A percentile compares a stretch with the other conserved stretches of the same genome.
Conservation (phyloP, 306 rosid genomes). For the Cicer yamashitae region DNA sequence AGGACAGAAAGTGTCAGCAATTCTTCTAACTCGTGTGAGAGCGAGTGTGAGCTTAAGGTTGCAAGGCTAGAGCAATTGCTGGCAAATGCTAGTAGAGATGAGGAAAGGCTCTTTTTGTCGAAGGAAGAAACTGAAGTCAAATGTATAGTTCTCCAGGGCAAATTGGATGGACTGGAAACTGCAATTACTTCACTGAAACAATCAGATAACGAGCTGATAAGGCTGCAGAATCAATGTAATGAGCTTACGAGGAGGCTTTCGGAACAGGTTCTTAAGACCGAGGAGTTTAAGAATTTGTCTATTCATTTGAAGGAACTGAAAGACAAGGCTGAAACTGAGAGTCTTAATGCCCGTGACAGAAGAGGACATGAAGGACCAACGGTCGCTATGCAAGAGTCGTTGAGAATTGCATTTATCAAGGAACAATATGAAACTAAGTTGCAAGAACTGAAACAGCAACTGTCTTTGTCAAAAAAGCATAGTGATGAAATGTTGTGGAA, state of each 20-base stretch:
- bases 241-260: conserved; percentile 78
- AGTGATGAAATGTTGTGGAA: conserved; percentile 92
- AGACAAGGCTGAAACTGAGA: conserved; percentile 87
- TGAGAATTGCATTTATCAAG: conserved; percentile 96
- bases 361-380: conserved; percentile 80
- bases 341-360: conserved; percentile 65
- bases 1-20: conserved; percentile 51
- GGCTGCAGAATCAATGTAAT: conserved; percentile 64
- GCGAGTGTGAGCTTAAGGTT: conserved; percentile 56
- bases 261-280: conserved; percentile 85
- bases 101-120: conserved; percentile 66
- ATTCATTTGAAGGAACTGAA: conserved; percentile 92
- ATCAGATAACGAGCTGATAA: conserved; percentile 58
- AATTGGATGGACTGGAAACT: conserved; percentile 68
- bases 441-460: conserved; percentile 88
- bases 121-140: conserved; percentile 82
- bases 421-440: conserved; percentile 94
- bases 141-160: conserved; percentile 66
- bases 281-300: conserved; percentile 92
- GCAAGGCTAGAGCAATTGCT: conserved; percentile 68
- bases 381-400: conserved; percentile 77
- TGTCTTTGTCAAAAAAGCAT: conserved; percentile 82
- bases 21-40: conserved; percentile 45
- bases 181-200: conserved; percentile 62
- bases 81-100: conserved; percentile 60